Evolutionary conservation across 805 yeast genomes (phyloP).

Genomic region (Teunomyces aglyptinius): DNA sequence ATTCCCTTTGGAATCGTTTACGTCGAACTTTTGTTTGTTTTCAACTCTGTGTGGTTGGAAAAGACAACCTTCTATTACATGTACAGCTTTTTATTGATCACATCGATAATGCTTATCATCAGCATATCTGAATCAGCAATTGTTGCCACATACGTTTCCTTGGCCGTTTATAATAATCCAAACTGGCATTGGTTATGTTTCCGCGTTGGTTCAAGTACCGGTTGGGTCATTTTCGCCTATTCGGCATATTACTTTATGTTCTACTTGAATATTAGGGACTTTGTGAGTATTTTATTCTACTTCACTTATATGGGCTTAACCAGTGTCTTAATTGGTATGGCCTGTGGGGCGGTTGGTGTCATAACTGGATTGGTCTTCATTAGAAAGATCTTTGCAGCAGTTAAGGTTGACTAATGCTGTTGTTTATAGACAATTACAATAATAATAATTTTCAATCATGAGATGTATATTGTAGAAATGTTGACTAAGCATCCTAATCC

Average conservation of each 20-base stretch:
- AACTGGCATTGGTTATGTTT: conserved; percentile 87
- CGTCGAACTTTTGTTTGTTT: conserved; percentile 70
- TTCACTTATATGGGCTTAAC: conserved; percentile 69
- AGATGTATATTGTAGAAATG: conserved; percentile 5
- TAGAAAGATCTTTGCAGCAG: conserved; percentile 55
- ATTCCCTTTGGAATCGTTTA: conserved; percentile 80
- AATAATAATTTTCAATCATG: conserved; percentile 4
- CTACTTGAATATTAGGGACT: conserved; percentile 60
- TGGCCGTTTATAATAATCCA: conserved; percentile 52
- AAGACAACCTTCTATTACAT: conserved; percentile 74
- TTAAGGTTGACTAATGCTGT: conserved; percentile 31
- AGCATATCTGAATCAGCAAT: conserved; percentile 71
- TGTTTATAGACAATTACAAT: conserved; percentile 1
- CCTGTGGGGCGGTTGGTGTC: conserved; percentile 75
- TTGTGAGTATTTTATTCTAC: conserved; percentile 65
- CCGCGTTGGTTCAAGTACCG: conserved; percentile 64
- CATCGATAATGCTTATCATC: conserved; percentile 55
- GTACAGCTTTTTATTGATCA: conserved; percentile 72
- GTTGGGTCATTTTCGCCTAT: conserved; percentile 66
- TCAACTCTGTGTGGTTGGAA: conserved; percentile 77
- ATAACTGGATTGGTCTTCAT: conserved; percentile 66
- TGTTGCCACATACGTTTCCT: conserved; percentile 62
- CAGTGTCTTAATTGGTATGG: conserved; percentile 59
- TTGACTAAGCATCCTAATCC: conserved; percentile 51
- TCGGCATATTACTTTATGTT: conserved; percentile 63